Percentiles rank a stretch among this genome's conserved stretches.
These are phyloP conservation scores for Bacidia rubella DNA, from an alignment of 495 filamentous ascomycete species.

Conservation along the genomic window DNA sequence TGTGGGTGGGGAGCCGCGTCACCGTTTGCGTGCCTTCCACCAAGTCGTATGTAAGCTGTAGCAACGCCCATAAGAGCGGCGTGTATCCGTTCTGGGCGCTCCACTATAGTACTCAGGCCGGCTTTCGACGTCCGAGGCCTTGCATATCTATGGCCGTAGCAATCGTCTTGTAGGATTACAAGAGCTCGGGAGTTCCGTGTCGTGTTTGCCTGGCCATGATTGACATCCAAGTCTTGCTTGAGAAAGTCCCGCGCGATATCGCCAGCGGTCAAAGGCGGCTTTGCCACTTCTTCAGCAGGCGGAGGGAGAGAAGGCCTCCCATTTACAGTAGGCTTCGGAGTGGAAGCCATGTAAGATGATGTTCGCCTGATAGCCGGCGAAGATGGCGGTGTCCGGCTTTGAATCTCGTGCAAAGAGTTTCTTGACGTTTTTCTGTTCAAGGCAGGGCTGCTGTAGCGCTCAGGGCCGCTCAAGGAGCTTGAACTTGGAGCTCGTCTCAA, in stretches of 20 bases:
- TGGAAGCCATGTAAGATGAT: conserved; percentile 33
- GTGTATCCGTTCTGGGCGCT: conserved; percentile 82
- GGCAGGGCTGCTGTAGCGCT: conserved; percentile 29
- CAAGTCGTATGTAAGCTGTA: conserved; percentile 77
- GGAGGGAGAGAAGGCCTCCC: conserved; percentile 21
- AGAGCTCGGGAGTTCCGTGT: conserved; percentile 49
- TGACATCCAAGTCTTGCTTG: conserved; percentile 49
- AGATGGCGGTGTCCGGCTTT: conserved; percentile 25
- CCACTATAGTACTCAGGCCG: conserved; percentile 63
- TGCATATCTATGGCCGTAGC: conserved; percentile 84
- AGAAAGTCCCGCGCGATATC: conserved; percentile 60
- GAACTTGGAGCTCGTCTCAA: conserved; percentile 38
- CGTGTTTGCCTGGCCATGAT: conserved; percentile 30
- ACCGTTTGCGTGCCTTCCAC: conserved; percentile 65
- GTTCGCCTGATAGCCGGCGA: conserved; percentile 31
- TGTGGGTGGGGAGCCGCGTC: conserved; percentile 48
- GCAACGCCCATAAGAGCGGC: conserved; percentile 70
- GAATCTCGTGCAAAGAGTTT: conserved; percentile 31
- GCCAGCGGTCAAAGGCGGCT: conserved; percentile 42
- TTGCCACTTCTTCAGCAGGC: conserved; percentile 24
- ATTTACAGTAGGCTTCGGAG: conserved; percentile 22
- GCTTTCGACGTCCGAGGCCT: conserved; percentile 58
- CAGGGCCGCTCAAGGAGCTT: conserved; percentile 37
- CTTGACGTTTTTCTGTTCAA: conserved; percentile 34
- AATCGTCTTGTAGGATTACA: conserved; percentile 79